Evolutionary conservation across 805 yeast species (phyloP), one percentile per base, ranked within the genome.

Genomic region (Candida silvicultrix): DNA sequence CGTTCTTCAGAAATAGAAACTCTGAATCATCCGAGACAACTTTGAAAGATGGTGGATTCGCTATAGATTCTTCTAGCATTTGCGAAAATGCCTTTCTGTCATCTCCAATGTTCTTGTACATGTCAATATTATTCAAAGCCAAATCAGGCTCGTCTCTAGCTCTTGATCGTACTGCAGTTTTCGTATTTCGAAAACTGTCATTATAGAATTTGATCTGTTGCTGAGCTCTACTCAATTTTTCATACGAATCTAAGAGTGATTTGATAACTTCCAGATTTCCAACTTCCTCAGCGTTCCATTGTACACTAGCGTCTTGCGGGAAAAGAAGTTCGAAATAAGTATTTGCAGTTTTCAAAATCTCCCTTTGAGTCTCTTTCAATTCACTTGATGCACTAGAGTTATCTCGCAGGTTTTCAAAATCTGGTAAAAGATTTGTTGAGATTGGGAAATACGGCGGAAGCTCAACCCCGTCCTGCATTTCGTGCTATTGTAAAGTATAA

Each of bases 1-100:
- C 67, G 38, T 71, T 71, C 38, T 68, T 68, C 31, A 78, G 49
- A 8, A 60, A 54, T n/a, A n/a, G 39, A 32, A 48, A 55, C 16
- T 51, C 49, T 3, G 39, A 15, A 25, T 49, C 36, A 23, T 38
- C 21, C 16, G 41, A 47, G 16, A 38, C 29, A 18, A 23, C 16
- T 28, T 34, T 18, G 14, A 25, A 14, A 5, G 9, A 29, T 8
- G 15, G 34, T 4, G 31, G 32, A 4, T 40, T 21, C 4, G 32
- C 35, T 28, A 46, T 28, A 3, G 36, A 42, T 14, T 21, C 31
- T 22, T 51, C 50, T 9, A 56, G 11, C 1, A 49, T 14, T 11
- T 49, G 41, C 3, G 57, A 49, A 28, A 53, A 47, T 20, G 44
- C 45, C 47, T 37, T 56, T 55, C 42, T 47, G 47, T 14, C 57